These are phyloP conservation scores for Yarrowia divulgata DNA, from an alignment of 805 yeast species.

Conservation along the genomic window DNA sequence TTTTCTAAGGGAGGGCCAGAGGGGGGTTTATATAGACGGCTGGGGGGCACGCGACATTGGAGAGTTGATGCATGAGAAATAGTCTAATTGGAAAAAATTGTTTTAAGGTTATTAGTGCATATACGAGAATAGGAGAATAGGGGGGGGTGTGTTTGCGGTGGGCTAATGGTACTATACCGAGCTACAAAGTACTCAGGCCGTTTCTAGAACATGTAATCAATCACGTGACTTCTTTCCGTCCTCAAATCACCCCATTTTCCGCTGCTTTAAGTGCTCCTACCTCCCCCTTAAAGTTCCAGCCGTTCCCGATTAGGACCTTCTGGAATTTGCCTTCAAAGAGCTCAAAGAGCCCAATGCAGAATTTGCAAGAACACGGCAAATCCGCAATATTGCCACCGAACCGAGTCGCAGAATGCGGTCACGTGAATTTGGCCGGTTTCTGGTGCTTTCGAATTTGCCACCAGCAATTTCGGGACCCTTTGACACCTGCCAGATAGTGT, in stretches of 20 bases:
- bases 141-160: too few relatives aligned
- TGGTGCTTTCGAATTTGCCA: not conserved
- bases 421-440: not conserved
- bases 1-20: not conserved
- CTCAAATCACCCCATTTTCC: not conserved
- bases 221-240: not conserved
- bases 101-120: not conserved
- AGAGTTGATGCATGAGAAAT: not conserved
- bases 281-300: conserved; percentile 3
- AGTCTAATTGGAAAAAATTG: conserved; percentile 8
- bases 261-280: not conserved
- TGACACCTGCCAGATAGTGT: not conserved
- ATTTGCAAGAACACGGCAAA: not conserved
- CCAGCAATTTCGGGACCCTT: not conserved
- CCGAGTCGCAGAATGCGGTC: not conserved
- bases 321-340: not conserved
- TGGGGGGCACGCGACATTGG: conserved; percentile 12
- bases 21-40: conserved; percentile 10
- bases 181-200: too few relatives aligned
- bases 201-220: not conserved
- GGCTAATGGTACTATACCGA: too few relatives aligned
- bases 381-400: not conserved
- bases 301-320: conserved; percentile 4
- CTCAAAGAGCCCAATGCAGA: too few relatives aligned
- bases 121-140: too few relatives aligned